These are phyloP conservation scores for Candida maris DNA, from an alignment of 805 yeast species.

Conservation along the genomic window DNA sequence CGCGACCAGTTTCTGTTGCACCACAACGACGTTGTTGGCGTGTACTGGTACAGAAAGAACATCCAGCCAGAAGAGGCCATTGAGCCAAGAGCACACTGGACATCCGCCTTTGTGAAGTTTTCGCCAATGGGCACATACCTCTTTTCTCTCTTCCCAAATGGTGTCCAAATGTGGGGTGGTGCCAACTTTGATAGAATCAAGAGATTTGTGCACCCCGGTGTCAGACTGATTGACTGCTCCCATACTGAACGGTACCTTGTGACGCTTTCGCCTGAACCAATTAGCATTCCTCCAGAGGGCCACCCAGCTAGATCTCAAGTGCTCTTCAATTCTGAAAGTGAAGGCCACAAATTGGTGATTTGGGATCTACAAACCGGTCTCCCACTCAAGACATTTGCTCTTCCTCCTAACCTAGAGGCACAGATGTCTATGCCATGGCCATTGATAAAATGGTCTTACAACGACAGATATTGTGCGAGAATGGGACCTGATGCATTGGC, in stretches of 20 bases:
- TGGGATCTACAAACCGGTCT: conserved; percentile 88
- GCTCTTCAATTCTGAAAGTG: conserved; percentile 84
- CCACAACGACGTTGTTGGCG: conserved; percentile 73
- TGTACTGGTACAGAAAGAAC: conserved; percentile 77
- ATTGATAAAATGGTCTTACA: conserved; percentile 89
- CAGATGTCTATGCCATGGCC: conserved; percentile 88
- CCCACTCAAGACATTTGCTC: conserved; percentile 85
- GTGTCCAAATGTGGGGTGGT: conserved; percentile 97
- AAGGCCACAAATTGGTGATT: conserved; percentile 88
- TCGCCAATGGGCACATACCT: conserved; percentile 91
- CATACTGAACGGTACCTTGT: conserved; percentile 89
- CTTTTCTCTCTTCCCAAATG: conserved; percentile 87
- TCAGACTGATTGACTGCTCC: conserved; percentile 84
- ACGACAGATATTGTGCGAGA: conserved; percentile 92
- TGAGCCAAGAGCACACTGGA: conserved; percentile 81
- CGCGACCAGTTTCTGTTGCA: conserved; percentile 89
- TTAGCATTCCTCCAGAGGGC: conserved; percentile 62
- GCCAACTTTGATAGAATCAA: conserved; percentile 65
- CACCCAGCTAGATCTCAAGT: conserved; percentile 61
- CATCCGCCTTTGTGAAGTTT: conserved; percentile 81
- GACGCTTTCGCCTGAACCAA: conserved; percentile 84
- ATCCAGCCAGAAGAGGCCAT: conserved; percentile 71
- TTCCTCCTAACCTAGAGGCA: conserved; percentile 68
- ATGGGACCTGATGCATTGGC: conserved; percentile 90
- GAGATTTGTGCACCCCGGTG: conserved; percentile 85